These are phyloP conservation scores for Aspergillus viridinutans DNA, from an alignment of 2,329 filamentous ascomycete species.

Conservation along the genomic window DNA sequence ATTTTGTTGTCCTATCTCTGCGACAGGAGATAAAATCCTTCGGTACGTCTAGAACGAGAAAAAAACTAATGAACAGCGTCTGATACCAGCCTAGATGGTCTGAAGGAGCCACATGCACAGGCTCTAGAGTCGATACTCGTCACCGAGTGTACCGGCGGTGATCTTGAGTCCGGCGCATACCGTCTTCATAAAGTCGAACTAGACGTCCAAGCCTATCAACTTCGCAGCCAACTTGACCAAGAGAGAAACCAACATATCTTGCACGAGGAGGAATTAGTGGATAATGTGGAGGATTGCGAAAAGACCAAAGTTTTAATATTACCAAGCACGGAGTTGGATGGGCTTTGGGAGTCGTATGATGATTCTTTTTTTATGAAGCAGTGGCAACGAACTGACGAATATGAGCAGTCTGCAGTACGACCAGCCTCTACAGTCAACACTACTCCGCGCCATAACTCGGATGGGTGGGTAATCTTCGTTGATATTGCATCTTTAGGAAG, in stretches of 20 bases:
- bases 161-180: constrained; percentile 23
- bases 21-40: constrained; percentile 30
- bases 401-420: constrained; percentile 39
- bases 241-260: constrained; percentile 19
- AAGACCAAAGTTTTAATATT: constrained; percentile 33
- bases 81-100: constrained; percentile 18
- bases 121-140: constrained; percentile 34
- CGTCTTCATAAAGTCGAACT: constrained; percentile 32
- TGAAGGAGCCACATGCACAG: constrained; percentile 20
- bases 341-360: constrained; percentile 42
- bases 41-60: constrained; percentile 15
- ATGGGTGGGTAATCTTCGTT: constrained; percentile 26
- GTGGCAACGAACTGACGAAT: neutral
- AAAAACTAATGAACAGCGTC: neutral
- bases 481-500: neutral
- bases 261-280: constrained; percentile 10
- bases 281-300: constrained; percentile 21
- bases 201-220: constrained; percentile 42
- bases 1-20: constrained; percentile 30
- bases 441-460: constrained; percentile 39
- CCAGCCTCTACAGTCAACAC: constrained; percentile 36
- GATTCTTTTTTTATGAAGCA: neutral
- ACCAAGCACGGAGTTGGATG: constrained; percentile 38
- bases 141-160: constrained; percentile 35
- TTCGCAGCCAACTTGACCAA: constrained; percentile 22